Base-by-base conservation (phyloP, 805 yeast genomes). In the Millerozyma acaciae region DNA sequence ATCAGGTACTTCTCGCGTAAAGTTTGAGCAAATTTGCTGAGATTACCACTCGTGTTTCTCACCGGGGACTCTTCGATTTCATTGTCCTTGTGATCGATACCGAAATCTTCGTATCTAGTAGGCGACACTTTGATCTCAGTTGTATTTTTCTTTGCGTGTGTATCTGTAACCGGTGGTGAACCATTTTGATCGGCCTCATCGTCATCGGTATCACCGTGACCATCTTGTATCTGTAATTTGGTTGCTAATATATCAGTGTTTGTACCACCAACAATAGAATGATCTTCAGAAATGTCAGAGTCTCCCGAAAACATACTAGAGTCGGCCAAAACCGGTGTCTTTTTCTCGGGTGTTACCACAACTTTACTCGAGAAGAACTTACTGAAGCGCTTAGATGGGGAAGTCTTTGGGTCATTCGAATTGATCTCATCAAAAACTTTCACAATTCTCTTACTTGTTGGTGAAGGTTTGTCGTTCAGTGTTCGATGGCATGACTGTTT, bases 51-150 rank as follows among this genome's bases (percentile, higher is more conserved):
- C 3, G 26, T 23, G 30, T 63, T 65, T 6, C 57, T 47, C n/a
- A n/a, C n/a, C 4, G 71, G 70, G 3, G 71, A 64, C 38, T 65
- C 70, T 33, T 65, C 72, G 7, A 65, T 50, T 19, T 60, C 67
- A 26, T 62, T 61, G 23, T 58, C 63, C 18, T 53, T 51, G 6
- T 52, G 58, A 14, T 55, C 60, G 13, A 53, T 43, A 7, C 43
- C 55, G 12, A 38, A n/a, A n/a, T n/a, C n/a, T n/a, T n/a, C n/a
- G n/a, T n/a, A n/a, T n/a, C n/a, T n/a, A n/a, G n/a, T n/a, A n/a
- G n/a, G n/a, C n/a, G n/a, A n/a, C n/a, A n/a, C n/a, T n/a, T n/a
- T 17, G 18, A 10, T 13, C 17, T n/a, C 12, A n/a, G 14, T 25
- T 6, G 28, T 15, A 25, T 15, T 36, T 37, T 26, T 38, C 41